phyloP scores from a whole-genome alignment of 176 grass and related monocot genomes.

The bread wheat (Triticum aestivum) region DNA sequence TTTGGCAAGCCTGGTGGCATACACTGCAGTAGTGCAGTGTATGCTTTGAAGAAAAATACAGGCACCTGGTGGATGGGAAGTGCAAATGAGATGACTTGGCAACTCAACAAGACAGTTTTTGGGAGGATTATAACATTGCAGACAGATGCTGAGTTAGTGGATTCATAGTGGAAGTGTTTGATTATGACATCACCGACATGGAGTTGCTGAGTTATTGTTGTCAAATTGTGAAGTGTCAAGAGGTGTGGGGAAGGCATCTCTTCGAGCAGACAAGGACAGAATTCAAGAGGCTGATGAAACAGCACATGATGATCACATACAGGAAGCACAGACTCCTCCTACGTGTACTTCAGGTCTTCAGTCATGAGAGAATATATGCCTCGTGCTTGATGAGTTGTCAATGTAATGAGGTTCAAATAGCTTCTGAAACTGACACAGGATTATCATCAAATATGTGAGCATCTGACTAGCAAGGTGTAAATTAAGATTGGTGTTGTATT shows the following conservation, averaged over 20 bases:
- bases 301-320: neutral
- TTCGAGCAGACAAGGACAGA: neutral
- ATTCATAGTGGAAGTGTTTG: neutral
- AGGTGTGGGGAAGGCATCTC: neutral
- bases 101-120: neutral
- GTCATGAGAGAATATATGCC: constrained; percentile 10
- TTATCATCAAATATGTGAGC: neutral
- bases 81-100: neutral
- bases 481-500: neutral
- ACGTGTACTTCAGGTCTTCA: neutral
- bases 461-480: neutral
- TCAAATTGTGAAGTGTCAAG: neutral
- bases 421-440: neutral
- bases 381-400: neutral
- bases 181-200: neutral
- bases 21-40: neutral
- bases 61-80: neutral
- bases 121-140: neutral
- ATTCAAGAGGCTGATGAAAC: neutral
- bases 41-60: neutral
- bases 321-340: neutral
- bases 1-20: neutral
- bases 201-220: neutral
- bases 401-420: neutral
- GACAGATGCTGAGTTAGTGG: neutral